These are phyloP conservation scores for Volvox reticuliferus DNA, from an alignment of 139 green algal genomes.

Conservation along the genomic window DNA sequence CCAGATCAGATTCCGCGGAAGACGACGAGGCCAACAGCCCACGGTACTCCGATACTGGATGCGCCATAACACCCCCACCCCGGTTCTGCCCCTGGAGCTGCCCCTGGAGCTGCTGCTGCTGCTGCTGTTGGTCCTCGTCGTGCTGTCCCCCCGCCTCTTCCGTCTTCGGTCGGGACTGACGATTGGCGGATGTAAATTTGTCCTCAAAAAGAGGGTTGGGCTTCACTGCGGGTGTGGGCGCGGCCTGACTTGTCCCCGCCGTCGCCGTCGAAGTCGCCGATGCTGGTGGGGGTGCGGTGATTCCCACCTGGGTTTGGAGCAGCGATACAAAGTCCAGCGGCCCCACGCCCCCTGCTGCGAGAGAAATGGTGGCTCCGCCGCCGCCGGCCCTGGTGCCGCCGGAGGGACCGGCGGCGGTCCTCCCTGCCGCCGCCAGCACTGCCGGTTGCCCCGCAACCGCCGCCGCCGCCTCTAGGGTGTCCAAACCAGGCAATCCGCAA, in stretches of 20 bases:
- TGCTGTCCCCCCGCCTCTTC: too few species aligned
- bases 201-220: not conserved
- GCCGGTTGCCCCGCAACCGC: not conserved
- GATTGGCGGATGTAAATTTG: not conserved
- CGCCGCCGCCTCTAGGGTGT: not conserved
- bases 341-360: not conserved
- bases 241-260: not conserved
- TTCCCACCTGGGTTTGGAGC: slow-evolving; percentile 31
- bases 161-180: not conserved
- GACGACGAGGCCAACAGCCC: slow-evolving; percentile 19
- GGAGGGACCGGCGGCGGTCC: too few species aligned
- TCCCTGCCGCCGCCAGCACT: not conserved
- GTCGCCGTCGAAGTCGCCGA: not conserved
- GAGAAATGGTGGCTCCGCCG: not conserved
- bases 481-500: slow-evolving; percentile 8
- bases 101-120: not conserved
- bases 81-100: not conserved
- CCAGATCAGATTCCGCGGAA: not conserved
- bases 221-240: not conserved
- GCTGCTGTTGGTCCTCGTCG: not conserved
- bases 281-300: not conserved
- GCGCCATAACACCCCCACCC: not conserved
- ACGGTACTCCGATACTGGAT: slow-evolving; percentile 5
- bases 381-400: not conserved
- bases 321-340: slow-evolving; percentile 28